Percentiles rank a stretch among this genome's conserved stretches.
phyloP scores from a whole-genome alignment of 2,329 filamentous ascomycete species.

The Epichloe sp. region DNA sequence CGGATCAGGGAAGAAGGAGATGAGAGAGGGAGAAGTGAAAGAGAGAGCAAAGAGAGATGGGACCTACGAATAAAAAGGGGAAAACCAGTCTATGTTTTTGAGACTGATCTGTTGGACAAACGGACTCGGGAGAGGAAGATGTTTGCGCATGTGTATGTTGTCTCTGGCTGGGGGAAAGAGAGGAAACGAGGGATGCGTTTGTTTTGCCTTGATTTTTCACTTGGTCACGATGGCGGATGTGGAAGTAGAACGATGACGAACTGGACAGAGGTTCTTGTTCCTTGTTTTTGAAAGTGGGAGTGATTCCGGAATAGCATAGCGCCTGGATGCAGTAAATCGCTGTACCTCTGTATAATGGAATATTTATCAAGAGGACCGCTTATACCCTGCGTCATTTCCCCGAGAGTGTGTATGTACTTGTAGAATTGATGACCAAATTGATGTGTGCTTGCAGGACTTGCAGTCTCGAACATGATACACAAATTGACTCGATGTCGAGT shows the following conservation, averaged over 20 bases:
- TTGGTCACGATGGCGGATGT: not conserved
- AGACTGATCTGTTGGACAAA: not conserved
- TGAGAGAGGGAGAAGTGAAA: not conserved
- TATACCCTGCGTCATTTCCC: too few relatives aligned
- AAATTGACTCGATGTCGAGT: too few relatives aligned
- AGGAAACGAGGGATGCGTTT: not conserved
- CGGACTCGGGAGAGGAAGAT: not conserved
- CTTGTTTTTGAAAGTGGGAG: not conserved
- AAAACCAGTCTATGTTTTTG: not conserved
- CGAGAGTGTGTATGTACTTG: too few relatives aligned
- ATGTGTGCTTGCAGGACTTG: too few relatives aligned
- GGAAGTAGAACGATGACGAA: slow-evolving; percentile 1
- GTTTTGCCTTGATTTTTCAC: not conserved
- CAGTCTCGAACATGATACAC: too few relatives aligned
- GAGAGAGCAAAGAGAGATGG: not conserved
- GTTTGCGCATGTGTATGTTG: not conserved
- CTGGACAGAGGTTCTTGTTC: slow-evolving; percentile 1
- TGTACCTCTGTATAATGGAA: slow-evolving; percentile 2
- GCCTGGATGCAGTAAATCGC: slow-evolving; percentile 2
- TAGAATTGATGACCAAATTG: too few relatives aligned
- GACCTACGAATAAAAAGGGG: not conserved
- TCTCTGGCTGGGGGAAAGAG: not conserved
- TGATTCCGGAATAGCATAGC: slow-evolving; percentile 4
- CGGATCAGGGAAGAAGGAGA: not conserved
- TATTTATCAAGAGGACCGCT: not conserved